Base-by-base conservation (phyloP, 371 early-diverging fungal species). In the Amoeboaphelidium occidentale region DNA sequence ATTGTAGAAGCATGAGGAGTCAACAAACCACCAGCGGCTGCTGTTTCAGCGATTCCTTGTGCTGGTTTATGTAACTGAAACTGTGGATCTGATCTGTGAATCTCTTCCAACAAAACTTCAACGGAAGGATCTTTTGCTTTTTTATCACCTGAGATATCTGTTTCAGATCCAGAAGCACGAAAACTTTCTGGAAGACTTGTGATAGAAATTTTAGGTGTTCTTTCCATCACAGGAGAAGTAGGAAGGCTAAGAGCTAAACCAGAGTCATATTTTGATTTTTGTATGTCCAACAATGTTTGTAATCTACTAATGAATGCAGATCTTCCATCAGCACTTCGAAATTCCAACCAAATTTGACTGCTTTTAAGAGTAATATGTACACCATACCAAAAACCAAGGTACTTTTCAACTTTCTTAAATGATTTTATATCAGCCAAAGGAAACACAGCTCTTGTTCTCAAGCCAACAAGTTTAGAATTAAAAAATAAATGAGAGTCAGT, bases 401-500 rank as follows among this genome's bases (percentile, higher is more conserved):
- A 22, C 14, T 12, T 25, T 22, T 25, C 17, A 17, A 28, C 12
- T 23, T 53, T 20, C 57, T 25, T 3, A 24, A 32, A 6, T 10
- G 17, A 10, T 32, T 10, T 32, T 10, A 32, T 32, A 47, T 47
- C 13, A 20, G 45, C 6, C 12, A n/a, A 43, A 24, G 12, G 24
- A 6, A 53, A 43, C 43, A 45, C 62, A 48, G 72, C 71, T 56
- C 73, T 74, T 6, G 71, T 65, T 42, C 69, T 61, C 1, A 67
- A 65, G 1, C 73, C 75, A 50, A 74, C 65, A 1, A 69, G 60
- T 51, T 67, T 70, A 3, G 78, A 75, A 48, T 71, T 72, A 55
- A 72, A 81, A 44, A 73, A 76, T 3, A 81, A 53, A 53, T 73
- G 69, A 52, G 72, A 62, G 23, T 62, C 59, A 0, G 82, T 76